Base-by-base conservation (phyloP, 2,329 filamentous ascomycete genomes). In the Cephalotrichum gorgonifer region DNA sequence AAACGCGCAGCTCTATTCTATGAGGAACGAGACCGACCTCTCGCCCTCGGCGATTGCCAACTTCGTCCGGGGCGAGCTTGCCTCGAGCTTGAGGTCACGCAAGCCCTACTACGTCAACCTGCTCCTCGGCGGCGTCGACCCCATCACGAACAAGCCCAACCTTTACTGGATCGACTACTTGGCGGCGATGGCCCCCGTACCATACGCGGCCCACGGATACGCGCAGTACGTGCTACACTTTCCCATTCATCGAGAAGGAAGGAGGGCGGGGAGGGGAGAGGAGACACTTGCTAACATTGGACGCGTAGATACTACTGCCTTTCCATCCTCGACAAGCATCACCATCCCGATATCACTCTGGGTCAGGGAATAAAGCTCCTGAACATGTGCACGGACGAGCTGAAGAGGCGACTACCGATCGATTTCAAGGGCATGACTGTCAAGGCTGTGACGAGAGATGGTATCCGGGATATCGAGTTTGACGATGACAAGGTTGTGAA, bases 81-180 rank as follows among this genome's bases (percentile, higher is more conserved):
- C 94, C 42, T 84, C 83, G 53, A 93, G 88, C 64, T 73, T 98
- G 65, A 82, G 93, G 65, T 95, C 88, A 59, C 81, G 88, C 66
- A 91, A 88, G 66, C 93, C 93, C 6, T 98, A 97, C 75, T 94
- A 86, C 53, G 93, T 98, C 65, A 98, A 98, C 73, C 79, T 98
- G 54, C 78, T 98, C 53, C 83, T 98, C 51, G 93, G 91, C 56
- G 93, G 94, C 56, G 85, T 95, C 59, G 91, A 98, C 68, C 83
- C 86, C 56, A 93, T 95, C 70, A 89, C 86, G 57, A 79, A 88
- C 69, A 87, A 93, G 76, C 91, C 93, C 26, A 85, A 85, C 61
- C 72, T 98, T 57, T 95, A 95, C 78, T 98, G 93, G 93, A 78
- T 96, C 60, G 91, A 98, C 66, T 97, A 97, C 71, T 81, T 98